Evolutionary conservation across 2,329 filamentous ascomycete genomes (phyloP).

Genomic region (Fusarium napiforme): DNA sequence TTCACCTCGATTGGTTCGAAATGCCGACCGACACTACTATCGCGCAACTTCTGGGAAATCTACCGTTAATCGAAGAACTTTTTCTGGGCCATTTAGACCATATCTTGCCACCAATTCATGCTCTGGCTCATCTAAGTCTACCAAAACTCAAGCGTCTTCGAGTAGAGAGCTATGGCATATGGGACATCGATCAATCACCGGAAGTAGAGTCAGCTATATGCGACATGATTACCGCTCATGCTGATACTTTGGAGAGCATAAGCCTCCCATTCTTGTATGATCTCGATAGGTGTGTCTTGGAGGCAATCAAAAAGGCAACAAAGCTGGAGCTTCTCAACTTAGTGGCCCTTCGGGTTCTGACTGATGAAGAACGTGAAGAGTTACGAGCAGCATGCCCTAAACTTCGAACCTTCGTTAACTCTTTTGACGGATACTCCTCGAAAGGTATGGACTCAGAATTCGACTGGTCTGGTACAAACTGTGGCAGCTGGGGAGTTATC

Average conservation of each 20-base stretch:
- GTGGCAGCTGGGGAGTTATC: background rate
- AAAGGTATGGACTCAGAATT: background rate
- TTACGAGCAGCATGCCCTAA: background rate
- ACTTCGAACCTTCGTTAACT: background rate
- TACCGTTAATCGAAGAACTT: background rate
- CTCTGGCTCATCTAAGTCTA: background rate
- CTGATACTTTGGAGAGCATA: background rate
- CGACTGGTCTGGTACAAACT: background rate
- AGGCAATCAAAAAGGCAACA: background rate
- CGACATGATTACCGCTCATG: background rate
- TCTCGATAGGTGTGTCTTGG: background rate
- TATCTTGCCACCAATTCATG: background rate
- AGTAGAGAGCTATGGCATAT: background rate
- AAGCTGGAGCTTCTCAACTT: background rate
- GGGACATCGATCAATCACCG: background rate
- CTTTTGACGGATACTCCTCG: accelerated
- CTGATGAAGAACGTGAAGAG: background rate
- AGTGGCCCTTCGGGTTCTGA: background rate
- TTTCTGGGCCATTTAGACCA: background rate
- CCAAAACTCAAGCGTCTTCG: background rate
- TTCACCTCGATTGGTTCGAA: background rate
- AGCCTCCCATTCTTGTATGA: background rate
- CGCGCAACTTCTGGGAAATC: background rate
- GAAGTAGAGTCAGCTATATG: background rate
- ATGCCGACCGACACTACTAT: background rate